Conservation (phyloP, 768 basidiomycete genomes). For the Leccinum variicolor region DNA sequence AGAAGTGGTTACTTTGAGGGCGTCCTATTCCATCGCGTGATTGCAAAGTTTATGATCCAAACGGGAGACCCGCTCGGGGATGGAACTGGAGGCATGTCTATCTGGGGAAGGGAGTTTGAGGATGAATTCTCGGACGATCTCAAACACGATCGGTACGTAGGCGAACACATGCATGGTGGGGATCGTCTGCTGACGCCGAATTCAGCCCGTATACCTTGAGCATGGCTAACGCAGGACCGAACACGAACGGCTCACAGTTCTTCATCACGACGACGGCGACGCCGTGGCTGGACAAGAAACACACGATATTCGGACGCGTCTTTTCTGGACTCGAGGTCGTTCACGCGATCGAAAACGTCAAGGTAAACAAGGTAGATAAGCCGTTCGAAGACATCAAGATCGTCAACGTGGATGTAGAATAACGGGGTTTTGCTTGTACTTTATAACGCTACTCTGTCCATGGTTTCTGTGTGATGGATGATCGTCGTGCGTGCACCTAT, state of each 20-base stretch:
- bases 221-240: slow-evolving; percentile 91
- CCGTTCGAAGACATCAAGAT: slow-evolving; percentile 95
- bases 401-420: slow-evolving; percentile 72
- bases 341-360: slow-evolving; percentile 89
- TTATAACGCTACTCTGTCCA: slow-evolving; percentile 50
- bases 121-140: slow-evolving; percentile 90
- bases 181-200: slow-evolving; percentile 1
- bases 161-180: not conserved
- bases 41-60: slow-evolving; percentile 98
- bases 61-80: slow-evolving; percentile 95
- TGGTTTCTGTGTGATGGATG: slow-evolving; percentile 33
- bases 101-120: slow-evolving; percentile 89
- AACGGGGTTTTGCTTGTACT: slow-evolving; percentile 15
- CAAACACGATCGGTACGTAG: slow-evolving; percentile 79
- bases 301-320: slow-evolving; percentile 91
- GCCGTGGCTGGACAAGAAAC: slow-evolving; percentile 90
- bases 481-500: slow-evolving; percentile 24
- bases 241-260: slow-evolving; percentile 95
- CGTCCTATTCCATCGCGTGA: slow-evolving; percentile 94
- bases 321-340: slow-evolving; percentile 86
- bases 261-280: slow-evolving; percentile 96
- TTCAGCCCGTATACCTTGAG: slow-evolving; percentile 88
- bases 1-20: slow-evolving; percentile 90
- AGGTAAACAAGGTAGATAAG: slow-evolving; percentile 80
- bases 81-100: slow-evolving; percentile 87